Evolutionary conservation across 148 eudicot species (phyloP), one percentile per base, ranked within the genome.

Genomic region (Rheum nobile): DNA sequence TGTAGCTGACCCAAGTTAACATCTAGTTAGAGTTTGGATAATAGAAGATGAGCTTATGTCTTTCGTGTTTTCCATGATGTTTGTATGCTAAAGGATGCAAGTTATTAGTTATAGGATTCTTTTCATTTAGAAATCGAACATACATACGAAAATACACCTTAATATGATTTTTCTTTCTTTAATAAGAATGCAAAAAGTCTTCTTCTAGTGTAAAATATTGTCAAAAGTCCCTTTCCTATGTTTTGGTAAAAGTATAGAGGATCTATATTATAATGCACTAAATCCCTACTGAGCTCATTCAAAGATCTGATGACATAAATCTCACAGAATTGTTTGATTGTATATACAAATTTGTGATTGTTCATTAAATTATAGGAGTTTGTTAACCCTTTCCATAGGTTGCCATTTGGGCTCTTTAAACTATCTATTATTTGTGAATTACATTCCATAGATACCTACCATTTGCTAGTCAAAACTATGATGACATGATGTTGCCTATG

Each of bases 291-390:
- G 70, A 65, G n/a, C 41, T 65, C 39, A 65, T 34, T 34, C 39
- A 65, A 16, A 65, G 70, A 65, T 65, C 32, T 65, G 70, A 65
- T 65, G 70, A 65, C n/a, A 14, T 5, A 65, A 65, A 63, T 63
- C n/a, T 63, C 39, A 63, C 9, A 32, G 19, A 65, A 9, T 31
- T 65, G 39, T 61, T 61, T 31, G 68, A 31, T 65, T 65, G n/a
- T 32, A 31, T 65, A 31, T 16, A 1, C 39, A 65, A 65, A 1
- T n/a, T 17, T 65, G 70, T 61, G 70, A 65, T 31, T 65, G 39
- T 1, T 32, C 41, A 32, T 65, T 7, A 65, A 65, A 17, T 22
- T 65, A 65, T 16, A 65, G 0, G 39, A 32, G 32, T 65, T 65
- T 65, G 12, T 61, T 61, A 61, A 29, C 37, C 19, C 37, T 26